A percentile compares a stretch with the other conserved stretches of the same genome.
Conservation (phyloP, 2,329 filamentous ascomycete species). For the Diaporthe vaccinii region DNA sequence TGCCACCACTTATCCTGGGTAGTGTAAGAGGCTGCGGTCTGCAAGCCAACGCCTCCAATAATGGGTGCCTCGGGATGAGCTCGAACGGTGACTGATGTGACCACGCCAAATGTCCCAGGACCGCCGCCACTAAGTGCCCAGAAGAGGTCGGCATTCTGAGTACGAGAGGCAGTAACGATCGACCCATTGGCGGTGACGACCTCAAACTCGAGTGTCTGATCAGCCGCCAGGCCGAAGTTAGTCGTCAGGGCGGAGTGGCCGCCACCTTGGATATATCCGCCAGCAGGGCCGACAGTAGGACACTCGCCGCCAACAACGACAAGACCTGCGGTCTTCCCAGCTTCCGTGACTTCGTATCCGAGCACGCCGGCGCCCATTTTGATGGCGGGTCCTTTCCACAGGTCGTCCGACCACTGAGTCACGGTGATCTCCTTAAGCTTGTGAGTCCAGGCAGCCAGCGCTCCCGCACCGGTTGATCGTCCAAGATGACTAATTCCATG, state of each 20-base stretch:
- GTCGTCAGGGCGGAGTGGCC: conserved; percentile 67
- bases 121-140: conserved; percentile 63
- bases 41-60: conserved; percentile 43
- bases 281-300: conserved; percentile 62
- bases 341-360: conserved; percentile 64
- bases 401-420: conserved; percentile 38
- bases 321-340: conserved; percentile 59
- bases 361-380: conserved; percentile 69
- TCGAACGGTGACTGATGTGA: conserved; percentile 46
- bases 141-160: conserved; percentile 60
- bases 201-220: conserved; percentile 62
- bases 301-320: conserved; percentile 44
- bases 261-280: conserved; percentile 63
- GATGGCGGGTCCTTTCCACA: conserved; percentile 62
- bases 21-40: conserved; percentile 43
- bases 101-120: conserved; percentile 52
- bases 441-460: conserved; percentile 66
- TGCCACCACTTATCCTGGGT: conserved; percentile 43
- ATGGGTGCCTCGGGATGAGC: conserved; percentile 43
- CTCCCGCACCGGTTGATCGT: conserved; percentile 38
- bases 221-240: conserved; percentile 62
- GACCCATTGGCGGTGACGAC: conserved; percentile 61
- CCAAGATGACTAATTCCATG: conserved; percentile 33
- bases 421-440: conserved; percentile 50
- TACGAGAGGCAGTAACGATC: conserved; percentile 56